phyloP scores from a whole-genome alignment of 768 basidiomycete species.

The Termitomyces titanicus region DNA sequence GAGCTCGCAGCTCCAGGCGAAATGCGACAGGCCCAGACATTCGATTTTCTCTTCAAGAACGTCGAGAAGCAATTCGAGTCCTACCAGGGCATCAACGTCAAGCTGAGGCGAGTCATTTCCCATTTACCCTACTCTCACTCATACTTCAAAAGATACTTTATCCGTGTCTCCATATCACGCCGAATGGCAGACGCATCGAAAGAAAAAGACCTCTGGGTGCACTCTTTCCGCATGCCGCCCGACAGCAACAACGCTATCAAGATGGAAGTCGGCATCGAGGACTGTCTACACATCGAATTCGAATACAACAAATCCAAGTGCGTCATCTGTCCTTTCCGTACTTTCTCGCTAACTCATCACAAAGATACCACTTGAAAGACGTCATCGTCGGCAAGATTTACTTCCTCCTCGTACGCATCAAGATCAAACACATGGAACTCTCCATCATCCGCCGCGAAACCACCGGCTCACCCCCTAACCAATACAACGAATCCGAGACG shows the following conservation, averaged over 20 bases:
- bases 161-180: constrained; percentile 87
- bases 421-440: constrained; percentile 99
- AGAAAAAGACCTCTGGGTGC: constrained; percentile 96
- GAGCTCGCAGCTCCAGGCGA: constrained; percentile 96
- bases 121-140: not conserved
- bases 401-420: constrained; percentile 97
- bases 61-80: constrained; percentile 99
- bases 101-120: constrained; percentile 66
- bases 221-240: constrained; percentile 97
- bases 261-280: constrained; percentile 99
- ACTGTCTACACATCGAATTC: constrained; percentile 98
- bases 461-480: constrained; percentile 95
- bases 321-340: constrained; percentile 22
- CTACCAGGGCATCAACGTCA: constrained; percentile 98
- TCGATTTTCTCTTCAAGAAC: constrained; percentile 97
- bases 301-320: constrained; percentile 99
- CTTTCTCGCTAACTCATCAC: not conserved
- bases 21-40: constrained; percentile 94
- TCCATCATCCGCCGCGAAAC: constrained; percentile 98
- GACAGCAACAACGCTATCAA: constrained; percentile 98
- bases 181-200: constrained; percentile 91
- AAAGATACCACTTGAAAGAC: constrained; percentile 96
- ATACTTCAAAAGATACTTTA: constrained; percentile 65
- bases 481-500: constrained; percentile 98
- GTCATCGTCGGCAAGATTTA: constrained; percentile 99